phyloP scores from a whole-genome alignment of 345 rosid genomes.

The Eutrema heterophyllum region DNA sequence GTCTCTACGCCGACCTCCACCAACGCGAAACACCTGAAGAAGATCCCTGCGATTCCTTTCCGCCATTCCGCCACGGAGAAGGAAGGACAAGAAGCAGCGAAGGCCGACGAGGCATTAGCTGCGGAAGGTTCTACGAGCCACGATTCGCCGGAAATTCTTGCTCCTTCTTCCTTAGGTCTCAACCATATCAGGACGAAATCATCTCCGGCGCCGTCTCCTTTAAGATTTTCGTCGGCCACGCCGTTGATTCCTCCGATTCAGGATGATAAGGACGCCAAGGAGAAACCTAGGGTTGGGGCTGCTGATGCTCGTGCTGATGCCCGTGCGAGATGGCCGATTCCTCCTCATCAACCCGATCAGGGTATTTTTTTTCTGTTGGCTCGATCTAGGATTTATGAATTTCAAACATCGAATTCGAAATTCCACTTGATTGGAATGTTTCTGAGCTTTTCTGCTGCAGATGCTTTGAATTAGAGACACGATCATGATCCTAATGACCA shows the following conservation, averaged over 20 bases:
- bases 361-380: slow-evolving; percentile 8
- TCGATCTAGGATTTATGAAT: background rate
- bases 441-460: background rate
- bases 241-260: slow-evolving; percentile 19
- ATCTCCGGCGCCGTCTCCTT: slow-evolving; percentile 44
- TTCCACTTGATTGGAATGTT: background rate
- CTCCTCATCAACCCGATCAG: slow-evolving; percentile 35
- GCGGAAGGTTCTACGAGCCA: slow-evolving; percentile 6
- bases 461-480: background rate
- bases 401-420: background rate
- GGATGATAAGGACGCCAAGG: slow-evolving; percentile 13
- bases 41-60: slow-evolving; percentile 57
- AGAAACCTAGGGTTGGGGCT: background rate
- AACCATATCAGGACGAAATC: slow-evolving; percentile 80
- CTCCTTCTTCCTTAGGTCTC: slow-evolving; percentile 63
- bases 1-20: slow-evolving; percentile 18
- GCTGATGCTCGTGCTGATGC: slow-evolving; percentile 27
- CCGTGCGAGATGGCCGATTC: slow-evolving; percentile 29
- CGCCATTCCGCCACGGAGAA: slow-evolving; percentile 26
- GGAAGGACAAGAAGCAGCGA: slow-evolving; percentile 2
- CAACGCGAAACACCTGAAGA: slow-evolving; percentile 44
- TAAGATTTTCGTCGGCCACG: slow-evolving; percentile 47
- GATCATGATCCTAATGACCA: background rate
- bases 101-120: slow-evolving; percentile 3
- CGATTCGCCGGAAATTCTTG: slow-evolving; percentile 40